Evolutionary conservation across 768 basidiomycete species (phyloP).

Genomic region (Grammothele lineata): DNA sequence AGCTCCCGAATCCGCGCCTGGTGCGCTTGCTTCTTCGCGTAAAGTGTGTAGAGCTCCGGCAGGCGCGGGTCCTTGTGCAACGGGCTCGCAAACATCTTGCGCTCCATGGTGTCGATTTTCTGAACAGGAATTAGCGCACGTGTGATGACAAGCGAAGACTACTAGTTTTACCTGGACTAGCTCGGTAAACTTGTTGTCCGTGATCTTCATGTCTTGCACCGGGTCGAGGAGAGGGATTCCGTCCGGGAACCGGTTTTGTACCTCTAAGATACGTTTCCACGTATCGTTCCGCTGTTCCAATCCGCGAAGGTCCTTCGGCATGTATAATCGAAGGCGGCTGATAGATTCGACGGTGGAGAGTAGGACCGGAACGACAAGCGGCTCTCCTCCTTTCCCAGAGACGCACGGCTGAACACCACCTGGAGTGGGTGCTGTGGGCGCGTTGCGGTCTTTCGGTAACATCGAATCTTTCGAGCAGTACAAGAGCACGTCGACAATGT

Average conservation of each 20-base stretch:
- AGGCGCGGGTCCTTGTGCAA: constrained; percentile 77
- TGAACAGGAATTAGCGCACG: constrained; percentile 27
- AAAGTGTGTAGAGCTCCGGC: constrained; percentile 77
- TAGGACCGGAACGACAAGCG: constrained; percentile 85
- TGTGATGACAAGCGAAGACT: too few species aligned
- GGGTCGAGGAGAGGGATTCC: constrained; percentile 89
- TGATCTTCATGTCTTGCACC: constrained; percentile 91
- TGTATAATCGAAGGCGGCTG: constrained; percentile 78
- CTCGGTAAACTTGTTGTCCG: constrained; percentile 87
- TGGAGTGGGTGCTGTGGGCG: constrained; percentile 49
- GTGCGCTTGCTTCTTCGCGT: constrained; percentile 68
- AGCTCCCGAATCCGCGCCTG: constrained; percentile 68
- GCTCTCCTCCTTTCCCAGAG: constrained; percentile 66
- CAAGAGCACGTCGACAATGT: constrained; percentile 89
- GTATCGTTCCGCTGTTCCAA: constrained; percentile 73
- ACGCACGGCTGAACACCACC: constrained; percentile 75
- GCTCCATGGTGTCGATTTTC: constrained; percentile 92
- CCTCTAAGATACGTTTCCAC: constrained; percentile 89
- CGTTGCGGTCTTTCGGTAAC: constrained; percentile 56
- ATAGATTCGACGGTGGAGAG: constrained; percentile 84
- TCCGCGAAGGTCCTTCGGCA: constrained; percentile 87
- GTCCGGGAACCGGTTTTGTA: constrained; percentile 85
- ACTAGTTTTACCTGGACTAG: constrained; percentile 62
- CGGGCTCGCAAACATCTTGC: constrained; percentile 74
- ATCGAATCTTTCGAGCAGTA: constrained; percentile 65